phyloP scores from a whole-genome alignment of 805 yeast species.

The Kockiozyma suomiensis region DNA sequence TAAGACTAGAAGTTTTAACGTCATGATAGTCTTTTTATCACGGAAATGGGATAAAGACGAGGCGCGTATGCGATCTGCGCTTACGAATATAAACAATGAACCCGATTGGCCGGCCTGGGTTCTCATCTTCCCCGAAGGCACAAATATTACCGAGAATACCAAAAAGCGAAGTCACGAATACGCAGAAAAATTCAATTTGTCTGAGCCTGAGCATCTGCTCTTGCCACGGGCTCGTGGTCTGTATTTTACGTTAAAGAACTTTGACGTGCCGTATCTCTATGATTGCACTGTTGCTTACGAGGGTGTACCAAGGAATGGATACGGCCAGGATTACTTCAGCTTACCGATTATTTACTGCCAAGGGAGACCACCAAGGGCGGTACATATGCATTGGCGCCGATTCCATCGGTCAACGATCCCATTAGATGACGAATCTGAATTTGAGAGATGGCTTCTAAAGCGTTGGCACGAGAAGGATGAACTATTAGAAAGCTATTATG shows the following conservation, averaged over 20 bases:
- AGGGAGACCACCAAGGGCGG: slow-evolving; percentile 71
- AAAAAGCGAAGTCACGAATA: slow-evolving; percentile 58
- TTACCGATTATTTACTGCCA: slow-evolving; percentile 62
- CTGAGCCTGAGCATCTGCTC: slow-evolving; percentile 60
- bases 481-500: slow-evolving; percentile 52
- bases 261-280: slow-evolving; percentile 58
- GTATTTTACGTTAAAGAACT: slow-evolving; percentile 60
- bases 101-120: slow-evolving; percentile 61
- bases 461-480: slow-evolving; percentile 81
- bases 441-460: slow-evolving; percentile 73
- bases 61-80: slow-evolving; percentile 55
- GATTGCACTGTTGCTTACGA: slow-evolving; percentile 84
- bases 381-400: slow-evolving; percentile 66
- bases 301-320: slow-evolving; percentile 61
- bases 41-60: slow-evolving; percentile 87
- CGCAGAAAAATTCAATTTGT: slow-evolving; percentile 52
- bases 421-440: slow-evolving; percentile 53
- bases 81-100: slow-evolving; percentile 56
- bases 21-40: slow-evolving; percentile 48
- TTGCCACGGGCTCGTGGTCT: slow-evolving; percentile 86
- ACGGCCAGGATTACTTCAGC: slow-evolving; percentile 77
- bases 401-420: slow-evolving; percentile 67
- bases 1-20: not conserved
- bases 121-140: slow-evolving; percentile 91
- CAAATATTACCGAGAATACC: slow-evolving; percentile 74